Conservation (phyloP, 441 rosid genomes). For the Pelargonium australe region DNA sequence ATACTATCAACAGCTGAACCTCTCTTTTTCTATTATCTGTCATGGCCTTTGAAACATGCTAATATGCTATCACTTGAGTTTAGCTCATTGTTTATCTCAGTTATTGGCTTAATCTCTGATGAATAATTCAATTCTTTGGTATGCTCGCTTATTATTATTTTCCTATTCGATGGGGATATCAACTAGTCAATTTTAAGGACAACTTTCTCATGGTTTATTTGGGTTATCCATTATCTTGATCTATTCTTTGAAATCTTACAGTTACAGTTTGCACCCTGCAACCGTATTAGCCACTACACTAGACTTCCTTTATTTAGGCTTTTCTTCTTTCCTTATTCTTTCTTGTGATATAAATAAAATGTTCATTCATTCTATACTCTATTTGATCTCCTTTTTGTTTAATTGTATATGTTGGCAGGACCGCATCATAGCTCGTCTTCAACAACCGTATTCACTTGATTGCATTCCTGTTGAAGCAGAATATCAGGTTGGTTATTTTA, state of each 20-base stretch:
- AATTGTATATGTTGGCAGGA: slow-evolving; percentile 46
- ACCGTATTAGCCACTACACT: too few relatives aligned
- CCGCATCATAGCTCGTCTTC: slow-evolving; percentile 92
- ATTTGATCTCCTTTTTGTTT: not conserved
- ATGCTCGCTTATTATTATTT: not conserved
- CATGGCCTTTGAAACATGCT: not conserved
- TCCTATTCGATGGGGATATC: not conserved
- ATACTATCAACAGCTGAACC: slow-evolving; percentile 6
- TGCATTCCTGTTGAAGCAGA: slow-evolving; percentile 99
- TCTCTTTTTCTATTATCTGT: not conserved
- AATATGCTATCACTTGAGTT: too few relatives aligned
- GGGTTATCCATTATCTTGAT: not conserved
- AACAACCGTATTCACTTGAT: slow-evolving; percentile 93
- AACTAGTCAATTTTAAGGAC: not conserved
- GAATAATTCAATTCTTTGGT: not conserved
- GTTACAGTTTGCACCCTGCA: not conserved
- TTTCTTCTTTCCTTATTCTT: not conserved
- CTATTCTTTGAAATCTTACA: too few relatives aligned
- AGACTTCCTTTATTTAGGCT: not conserved
- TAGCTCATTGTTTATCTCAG: not conserved
- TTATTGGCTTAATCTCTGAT: not conserved
- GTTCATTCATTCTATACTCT: not conserved
- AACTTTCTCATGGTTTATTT: not conserved
- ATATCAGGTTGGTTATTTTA: slow-evolving; percentile 57
- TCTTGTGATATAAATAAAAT: not conserved